Evolutionary conservation across 169 alveolate genomes (phyloP), one percentile per base, ranked within the genome.

Genomic region (Fabrea salina): DNA sequence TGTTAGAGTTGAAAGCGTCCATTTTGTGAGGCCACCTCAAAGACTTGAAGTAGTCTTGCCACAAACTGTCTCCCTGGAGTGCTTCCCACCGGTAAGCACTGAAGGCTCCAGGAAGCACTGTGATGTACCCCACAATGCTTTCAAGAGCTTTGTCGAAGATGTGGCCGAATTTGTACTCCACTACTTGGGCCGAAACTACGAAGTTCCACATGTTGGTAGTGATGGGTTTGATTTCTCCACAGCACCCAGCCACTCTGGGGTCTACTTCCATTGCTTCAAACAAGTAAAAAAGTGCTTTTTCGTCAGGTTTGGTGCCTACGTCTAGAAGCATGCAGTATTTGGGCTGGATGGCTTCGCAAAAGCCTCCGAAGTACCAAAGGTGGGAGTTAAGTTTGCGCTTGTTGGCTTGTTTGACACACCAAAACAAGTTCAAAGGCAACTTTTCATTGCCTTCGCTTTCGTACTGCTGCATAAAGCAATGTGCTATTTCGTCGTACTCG

Each of bases 11-110:
- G 61, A 59, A 77, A 19, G 80, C 75, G 13, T 79, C 53, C 81
- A 75, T 76, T 22, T 5, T 32, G 5, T 57, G 50, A 35, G 76
- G 78, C 7, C 68, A 37, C 1, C 58, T 19, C 7, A 79, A 27
- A 41, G 85, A 27, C 50, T 79, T 79, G 30, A 79, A 79, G 71
- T 79, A 79, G 25, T 74, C 44, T 22, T 72, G 75, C 75, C 80
- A 72, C 2, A 76, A 49, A 22, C 71, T 67, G 8, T 22, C 68
- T 30, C 70, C 80, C 51, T 74, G 37, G 11, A 79, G 7, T 1
- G 85, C 85, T 19, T 37, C 22, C 83, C 85, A 79, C 19, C 82
- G 64, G 68, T 79, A 79, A 40, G 85, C 85, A 39, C 78, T 54
- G 35, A 79, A 79, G 13, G 85, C 85, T 37, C 82, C 85, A 25